Evolutionary conservation across 805 yeast species (phyloP).

Genomic region (Ogataea saltuana): DNA sequence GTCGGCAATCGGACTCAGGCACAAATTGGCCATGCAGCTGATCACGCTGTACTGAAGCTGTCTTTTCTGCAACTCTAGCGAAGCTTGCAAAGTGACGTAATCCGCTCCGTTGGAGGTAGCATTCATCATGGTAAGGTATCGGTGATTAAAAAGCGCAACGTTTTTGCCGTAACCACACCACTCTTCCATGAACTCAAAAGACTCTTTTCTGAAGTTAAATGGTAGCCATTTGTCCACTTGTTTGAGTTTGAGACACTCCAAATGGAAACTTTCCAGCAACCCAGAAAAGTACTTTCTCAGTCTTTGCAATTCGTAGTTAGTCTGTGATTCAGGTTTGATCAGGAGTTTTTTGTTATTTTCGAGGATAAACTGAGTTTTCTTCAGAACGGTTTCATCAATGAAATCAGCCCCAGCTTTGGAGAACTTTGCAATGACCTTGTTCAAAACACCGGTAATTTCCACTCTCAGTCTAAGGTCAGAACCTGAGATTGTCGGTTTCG

Average conservation of each 20-base stretch:
- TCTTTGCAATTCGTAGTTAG: constrained; percentile 69
- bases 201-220: constrained; percentile 79
- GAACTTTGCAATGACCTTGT: constrained; percentile 66
- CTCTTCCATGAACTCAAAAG: constrained; percentile 79
- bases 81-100: constrained; percentile 59
- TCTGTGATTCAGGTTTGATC: constrained; percentile 57
- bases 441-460: constrained; percentile 76
- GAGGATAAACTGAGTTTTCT: constrained; percentile 60
- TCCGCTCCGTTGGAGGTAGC: constrained; percentile 39
- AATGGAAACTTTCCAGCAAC: constrained; percentile 71
- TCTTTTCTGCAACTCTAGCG: constrained; percentile 76
- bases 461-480: constrained; percentile 48
- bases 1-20: constrained; percentile 69
- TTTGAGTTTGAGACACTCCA: constrained; percentile 48
- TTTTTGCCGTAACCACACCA: constrained; percentile 93
- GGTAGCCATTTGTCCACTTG: constrained; percentile 66
- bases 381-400: constrained; percentile 68
- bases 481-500: constrained; percentile 31
- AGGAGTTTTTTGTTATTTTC: constrained; percentile 59
- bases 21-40: constrained; percentile 80
- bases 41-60: constrained; percentile 70
- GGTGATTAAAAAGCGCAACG: constrained; percentile 56
- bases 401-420: constrained; percentile 50
- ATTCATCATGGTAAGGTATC: constrained; percentile 60
- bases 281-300: constrained; percentile 83